Evolutionary conservation across 1,284 basidiomycete genomes (phyloP), one percentile per base, ranked within the genome.

Genomic region (Porodaedalea pini): DNA sequence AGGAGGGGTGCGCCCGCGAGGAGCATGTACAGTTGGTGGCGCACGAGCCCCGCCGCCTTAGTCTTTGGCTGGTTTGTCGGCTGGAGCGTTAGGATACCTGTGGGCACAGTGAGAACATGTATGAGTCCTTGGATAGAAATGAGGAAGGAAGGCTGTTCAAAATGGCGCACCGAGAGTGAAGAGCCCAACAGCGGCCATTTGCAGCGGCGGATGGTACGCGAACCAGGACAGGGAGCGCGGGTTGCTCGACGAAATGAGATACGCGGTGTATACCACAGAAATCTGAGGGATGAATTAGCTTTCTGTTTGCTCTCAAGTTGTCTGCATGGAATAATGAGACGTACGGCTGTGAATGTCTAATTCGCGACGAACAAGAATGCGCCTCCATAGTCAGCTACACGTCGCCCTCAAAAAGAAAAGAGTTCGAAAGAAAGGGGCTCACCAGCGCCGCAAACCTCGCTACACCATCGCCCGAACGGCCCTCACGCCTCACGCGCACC

Each of bases 41-140:
- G 77, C 7, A 70, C 64, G 0, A 90, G 73, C 0, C 86, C 87
- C 1, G 81, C 80, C 1, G 78, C 76, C 68, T 89, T 90, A 29
- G 82, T 82, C 62, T 70, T 76, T 0, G 85, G 81, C 55, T 83
- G 80, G 3, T 81, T 78, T 1, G 88, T 88, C 0, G 87, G 85
- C 65, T 90, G 88, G 5, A 90, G 79, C n/a, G 85, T 87, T 61
- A 86, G 60, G 49, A 89, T 80, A n/a, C 83, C 86, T 88, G 62
- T 25, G 34, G n/a, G 19, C n/a, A n/a, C n/a, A n/a, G n/a, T n/a
- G n/a, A n/a, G n/a, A n/a, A n/a, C n/a, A n/a, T n/a, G 21, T 21
- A 3, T 5, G 29, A 19, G 13, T 41, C 10, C 11, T 45, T 52
- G 32, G 32, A 41, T 21, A 53, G 19, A 31, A 37, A 10, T 45